Evolutionary conservation across 2,329 filamentous ascomycete genomes (phyloP), one percentile per base, ranked within the genome.

Genomic region (Colletotrichum sp.): DNA sequence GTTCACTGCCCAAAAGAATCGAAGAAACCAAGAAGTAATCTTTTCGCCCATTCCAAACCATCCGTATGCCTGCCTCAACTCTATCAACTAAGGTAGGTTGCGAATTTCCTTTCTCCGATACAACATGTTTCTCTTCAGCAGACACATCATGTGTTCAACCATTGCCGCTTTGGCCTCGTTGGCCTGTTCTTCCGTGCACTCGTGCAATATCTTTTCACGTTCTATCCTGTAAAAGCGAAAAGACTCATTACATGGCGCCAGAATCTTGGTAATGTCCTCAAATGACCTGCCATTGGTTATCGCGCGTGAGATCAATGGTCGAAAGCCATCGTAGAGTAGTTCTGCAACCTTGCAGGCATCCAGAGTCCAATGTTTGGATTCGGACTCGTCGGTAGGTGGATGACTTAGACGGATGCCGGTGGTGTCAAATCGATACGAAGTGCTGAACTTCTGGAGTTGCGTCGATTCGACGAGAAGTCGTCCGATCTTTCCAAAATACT

Each of bases 151-250:
- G 43, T 48, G 43, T 48, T 48, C 43, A 48, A 21, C 6, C 43
- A 48, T 48, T 48, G 43, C 43, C 43, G n/a, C 43, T 48, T 48
- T n/a, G 43, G 43, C 18, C n/a, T 48, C 43, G 9, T 21, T 4
- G 43, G 18, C 18, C 9, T 48, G 43, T 48, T 48, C 43, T 21
- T 48, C 10, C 4, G 43, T 48, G 3, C 2, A 48, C 43, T 21
- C 18, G 0, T 48, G 18, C n/a, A 48, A 12, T 2, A 3, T 1
- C 43, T n/a, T 3, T 21, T 3, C 43, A 10, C 18, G 18, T 21
- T 48, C n/a, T 7, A 3, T 1, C 6, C 0, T 21, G 0, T 21
- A 48, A 21, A n/a, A 8, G 43, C n/a, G n/a, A 48, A 48, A 48
- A n/a, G 18, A 1, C n/a, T 48, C 43, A 21, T 48, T 3, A 13